A percentile compares a stretch with the other conserved stretches of the same genome.
Evolutionary conservation across 305 asterid genomes (phyloP).

Genomic region (Striga hermonthica): DNA sequence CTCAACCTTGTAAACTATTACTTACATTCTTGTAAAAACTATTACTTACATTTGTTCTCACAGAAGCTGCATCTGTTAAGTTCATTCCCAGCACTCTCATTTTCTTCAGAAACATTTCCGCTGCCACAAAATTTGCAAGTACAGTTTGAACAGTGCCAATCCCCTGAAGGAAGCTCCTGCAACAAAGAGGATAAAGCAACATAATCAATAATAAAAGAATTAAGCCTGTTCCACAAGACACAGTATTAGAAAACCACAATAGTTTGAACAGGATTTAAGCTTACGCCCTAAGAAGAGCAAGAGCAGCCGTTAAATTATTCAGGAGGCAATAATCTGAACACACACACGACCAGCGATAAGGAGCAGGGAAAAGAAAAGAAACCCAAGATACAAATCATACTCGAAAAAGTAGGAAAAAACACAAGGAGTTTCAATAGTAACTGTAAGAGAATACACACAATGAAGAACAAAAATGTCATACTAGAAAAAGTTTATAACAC

Average conservation of each 20-base stretch:
- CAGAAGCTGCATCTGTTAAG: constrained; percentile 67
- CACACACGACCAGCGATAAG: not conserved
- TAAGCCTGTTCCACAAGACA: constrained; percentile 8
- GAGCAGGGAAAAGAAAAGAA: not conserved
- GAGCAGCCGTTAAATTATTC: constrained; percentile 17
- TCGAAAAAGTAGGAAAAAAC: no score
- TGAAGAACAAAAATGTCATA: not conserved
- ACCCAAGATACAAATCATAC: not conserved
- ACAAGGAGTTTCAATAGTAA: no score
- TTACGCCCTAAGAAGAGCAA: constrained; percentile 8
- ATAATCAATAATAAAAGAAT: constrained; percentile 19
- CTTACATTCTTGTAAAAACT: constrained; percentile 31
- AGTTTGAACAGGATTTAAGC: constrained; percentile 5
- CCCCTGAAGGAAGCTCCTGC: constrained; percentile 86
- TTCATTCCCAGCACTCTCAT: constrained; percentile 36
- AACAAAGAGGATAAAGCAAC: constrained; percentile 28
- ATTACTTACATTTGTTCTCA: constrained; percentile 88
- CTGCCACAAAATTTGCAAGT: constrained; percentile 77
- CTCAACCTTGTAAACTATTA: constrained; percentile 30
- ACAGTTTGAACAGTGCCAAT: constrained; percentile 97
- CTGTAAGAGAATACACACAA: not conserved
- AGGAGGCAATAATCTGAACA: not conserved
- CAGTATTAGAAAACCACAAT: constrained; percentile 13
- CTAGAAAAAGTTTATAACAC: not conserved
- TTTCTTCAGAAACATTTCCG: constrained; percentile 41